Conservation (phyloP, 2,329 filamentous ascomycete genomes). For the Aspergillus pseudotamarii region DNA sequence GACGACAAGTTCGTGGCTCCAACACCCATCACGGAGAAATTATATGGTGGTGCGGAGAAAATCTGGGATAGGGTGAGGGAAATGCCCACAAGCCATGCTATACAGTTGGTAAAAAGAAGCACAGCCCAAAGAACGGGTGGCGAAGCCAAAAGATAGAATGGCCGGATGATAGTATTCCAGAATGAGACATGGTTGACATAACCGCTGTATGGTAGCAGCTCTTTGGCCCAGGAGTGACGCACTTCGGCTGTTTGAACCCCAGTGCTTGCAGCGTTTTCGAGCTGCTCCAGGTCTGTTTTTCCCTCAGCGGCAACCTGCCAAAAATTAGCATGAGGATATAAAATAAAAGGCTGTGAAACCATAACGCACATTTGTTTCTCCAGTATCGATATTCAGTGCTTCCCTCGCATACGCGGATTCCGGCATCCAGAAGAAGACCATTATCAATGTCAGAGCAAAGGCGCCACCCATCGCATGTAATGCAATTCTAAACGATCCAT, state of each 20-base stretch:
- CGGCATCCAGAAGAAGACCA: conserved; percentile 49
- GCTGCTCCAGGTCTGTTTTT: background rate
- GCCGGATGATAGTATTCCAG: conserved; percentile 40
- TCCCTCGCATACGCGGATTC: conserved; percentile 42
- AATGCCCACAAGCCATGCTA: background rate
- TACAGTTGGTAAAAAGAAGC: background rate
- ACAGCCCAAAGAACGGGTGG: conserved; percentile 45
- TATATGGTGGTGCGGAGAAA: background rate
- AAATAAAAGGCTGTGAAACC: background rate
- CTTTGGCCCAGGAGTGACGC: background rate
- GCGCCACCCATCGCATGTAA: conserved; percentile 28
- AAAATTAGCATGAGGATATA: background rate
- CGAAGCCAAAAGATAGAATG: conserved; percentile 39
- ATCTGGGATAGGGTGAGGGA: background rate
- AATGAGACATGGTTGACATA: conserved; percentile 43
- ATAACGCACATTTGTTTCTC: conserved; percentile 25
- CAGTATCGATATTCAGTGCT: conserved; percentile 42
- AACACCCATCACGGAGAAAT: background rate
- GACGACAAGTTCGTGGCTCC: background rate
- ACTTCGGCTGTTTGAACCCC: background rate
- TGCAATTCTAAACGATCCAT: background rate
- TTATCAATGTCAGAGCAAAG: conserved; percentile 39
- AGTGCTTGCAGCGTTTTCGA: background rate
- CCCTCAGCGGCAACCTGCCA: background rate
- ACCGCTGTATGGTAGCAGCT: conserved; percentile 37